These are phyloP conservation scores for Clonostachys chloroleuca DNA, from an alignment of 2,329 filamentous ascomycete genomes.

Conservation along the genomic window DNA sequence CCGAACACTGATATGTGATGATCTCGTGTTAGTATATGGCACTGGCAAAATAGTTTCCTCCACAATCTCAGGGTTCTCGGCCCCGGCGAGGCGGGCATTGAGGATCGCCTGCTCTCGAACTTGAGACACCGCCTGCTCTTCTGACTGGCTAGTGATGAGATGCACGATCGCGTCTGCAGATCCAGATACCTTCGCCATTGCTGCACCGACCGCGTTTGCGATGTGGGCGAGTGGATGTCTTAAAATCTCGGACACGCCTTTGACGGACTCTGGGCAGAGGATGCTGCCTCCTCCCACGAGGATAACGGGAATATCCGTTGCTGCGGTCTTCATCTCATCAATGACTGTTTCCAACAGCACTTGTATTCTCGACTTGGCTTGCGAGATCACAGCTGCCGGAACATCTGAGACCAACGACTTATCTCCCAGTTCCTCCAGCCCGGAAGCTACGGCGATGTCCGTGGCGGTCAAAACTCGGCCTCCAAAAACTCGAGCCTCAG, in stretches of 20 bases:
- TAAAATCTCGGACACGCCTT: conserved; percentile 44
- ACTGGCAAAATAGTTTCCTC: no score
- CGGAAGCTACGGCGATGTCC: conserved; percentile 39
- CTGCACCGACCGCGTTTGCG: conserved; percentile 57
- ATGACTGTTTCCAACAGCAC: conserved; percentile 43
- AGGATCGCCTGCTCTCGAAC: no score
- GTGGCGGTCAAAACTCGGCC: conserved; percentile 47
- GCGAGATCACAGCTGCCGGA: conserved; percentile 8
- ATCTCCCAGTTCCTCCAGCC: conserved; percentile 22
- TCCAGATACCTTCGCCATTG: conserved; percentile 50
- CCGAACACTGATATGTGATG: no score
- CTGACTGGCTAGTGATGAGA: no score
- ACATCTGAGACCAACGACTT: conserved; percentile 16
- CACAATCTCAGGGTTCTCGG: no score
- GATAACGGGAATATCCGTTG: conserved; percentile 44
- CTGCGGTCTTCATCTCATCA: conserved; percentile 52
- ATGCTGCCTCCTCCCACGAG: conserved; percentile 55
- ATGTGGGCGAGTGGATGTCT: conserved; percentile 47
- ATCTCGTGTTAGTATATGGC: no score
- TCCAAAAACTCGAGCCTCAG: conserved; percentile 46
- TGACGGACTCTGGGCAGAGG: conserved; percentile 39
- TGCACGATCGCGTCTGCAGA: no score
- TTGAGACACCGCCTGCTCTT: no score
- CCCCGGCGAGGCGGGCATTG: no score
- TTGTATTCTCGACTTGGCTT: conserved; percentile 28